Conservation (phyloP, 345 rosid species). For the Salix exigua region DNA sequence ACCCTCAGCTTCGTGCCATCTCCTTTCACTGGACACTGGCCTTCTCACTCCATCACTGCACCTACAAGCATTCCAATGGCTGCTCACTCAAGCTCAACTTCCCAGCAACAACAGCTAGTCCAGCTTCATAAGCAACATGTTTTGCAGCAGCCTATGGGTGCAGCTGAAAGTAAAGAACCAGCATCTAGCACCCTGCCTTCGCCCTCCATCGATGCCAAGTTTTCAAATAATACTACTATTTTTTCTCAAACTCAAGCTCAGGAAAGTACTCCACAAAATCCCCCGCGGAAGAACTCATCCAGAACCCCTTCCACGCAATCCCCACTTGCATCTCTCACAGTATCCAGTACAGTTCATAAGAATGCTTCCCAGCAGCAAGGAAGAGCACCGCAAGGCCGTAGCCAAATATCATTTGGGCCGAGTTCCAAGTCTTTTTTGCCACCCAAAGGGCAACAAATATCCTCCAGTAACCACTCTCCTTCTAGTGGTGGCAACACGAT, state of each 20-base stretch:
- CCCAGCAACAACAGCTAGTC: conserved; percentile 28
- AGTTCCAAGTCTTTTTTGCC: conserved; percentile 23
- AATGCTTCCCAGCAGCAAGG: conserved; percentile 40
- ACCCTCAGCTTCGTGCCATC: conserved; percentile 45
- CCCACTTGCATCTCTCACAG: background rate
- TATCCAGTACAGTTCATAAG: conserved; percentile 28
- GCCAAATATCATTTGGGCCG: conserved; percentile 50
- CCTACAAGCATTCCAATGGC: background rate
- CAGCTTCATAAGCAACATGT: conserved; percentile 36
- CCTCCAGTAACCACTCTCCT: conserved; percentile 27
- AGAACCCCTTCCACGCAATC: conserved; percentile 2
- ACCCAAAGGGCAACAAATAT: conserved; percentile 32
- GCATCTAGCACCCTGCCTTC: conserved; percentile 17
- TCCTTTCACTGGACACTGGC: conserved; percentile 39
- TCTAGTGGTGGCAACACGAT: conserved; percentile 28
- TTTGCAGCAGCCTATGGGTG: conserved; percentile 26
- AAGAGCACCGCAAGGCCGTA: conserved; percentile 37
- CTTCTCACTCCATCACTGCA: conserved; percentile 21
- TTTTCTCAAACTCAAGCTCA: conserved; percentile 26
- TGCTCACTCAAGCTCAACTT: conserved; percentile 10
- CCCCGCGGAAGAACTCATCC: conserved; percentile 40
- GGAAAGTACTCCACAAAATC: conserved; percentile 22
- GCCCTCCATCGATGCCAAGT: conserved; percentile 18
- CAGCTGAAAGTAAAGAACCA: conserved; percentile 29
- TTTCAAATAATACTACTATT: conserved; percentile 14